These are phyloP conservation scores for Umbilicus rupestris DNA, from an alignment of 164 flowering plant genomes.

Conservation along the genomic window DNA sequence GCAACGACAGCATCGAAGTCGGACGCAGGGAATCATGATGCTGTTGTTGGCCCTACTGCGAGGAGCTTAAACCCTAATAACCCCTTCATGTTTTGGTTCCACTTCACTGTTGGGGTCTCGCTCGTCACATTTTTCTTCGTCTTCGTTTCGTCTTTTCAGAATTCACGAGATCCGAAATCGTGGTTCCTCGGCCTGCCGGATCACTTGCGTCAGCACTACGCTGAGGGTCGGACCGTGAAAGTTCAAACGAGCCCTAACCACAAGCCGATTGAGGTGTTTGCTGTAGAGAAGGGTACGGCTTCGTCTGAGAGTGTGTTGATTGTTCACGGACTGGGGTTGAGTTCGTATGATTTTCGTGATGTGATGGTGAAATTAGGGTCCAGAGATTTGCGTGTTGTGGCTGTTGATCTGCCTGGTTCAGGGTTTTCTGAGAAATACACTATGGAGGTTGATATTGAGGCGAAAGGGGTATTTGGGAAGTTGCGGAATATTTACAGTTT, in stretches of 20 bases:
- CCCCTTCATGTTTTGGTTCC: slow-evolving; percentile 76
- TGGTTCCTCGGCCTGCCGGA: slow-evolving; percentile 70
- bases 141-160: slow-evolving; percentile 26
- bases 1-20: not conserved
- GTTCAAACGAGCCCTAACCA: slow-evolving; percentile 40
- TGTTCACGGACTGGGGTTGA: slow-evolving; percentile 73
- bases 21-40: slow-evolving; percentile 18
- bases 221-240: slow-evolving; percentile 60
- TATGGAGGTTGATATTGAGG: slow-evolving; percentile 25
- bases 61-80: slow-evolving; percentile 12
- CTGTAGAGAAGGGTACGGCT: slow-evolving; percentile 37
- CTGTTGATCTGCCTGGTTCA: slow-evolving; percentile 80
- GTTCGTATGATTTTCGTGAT: slow-evolving; percentile 53
- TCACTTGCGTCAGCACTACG: slow-evolving; percentile 57
- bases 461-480: slow-evolving; percentile 39
- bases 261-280: slow-evolving; percentile 53
- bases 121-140: slow-evolving; percentile 40
- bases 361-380: slow-evolving; percentile 32
- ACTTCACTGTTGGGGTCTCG: slow-evolving; percentile 55
- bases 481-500: slow-evolving; percentile 44
- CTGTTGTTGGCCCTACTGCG: slow-evolving; percentile 23
- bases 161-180: slow-evolving; percentile 57
- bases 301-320: slow-evolving; percentile 45
- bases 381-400: slow-evolving; percentile 48
- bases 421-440: slow-evolving; percentile 73